These are phyloP conservation scores for Rhizophlyctis rosea DNA, from an alignment of 192 early-diverging fungal species.

Conservation along the genomic window DNA sequence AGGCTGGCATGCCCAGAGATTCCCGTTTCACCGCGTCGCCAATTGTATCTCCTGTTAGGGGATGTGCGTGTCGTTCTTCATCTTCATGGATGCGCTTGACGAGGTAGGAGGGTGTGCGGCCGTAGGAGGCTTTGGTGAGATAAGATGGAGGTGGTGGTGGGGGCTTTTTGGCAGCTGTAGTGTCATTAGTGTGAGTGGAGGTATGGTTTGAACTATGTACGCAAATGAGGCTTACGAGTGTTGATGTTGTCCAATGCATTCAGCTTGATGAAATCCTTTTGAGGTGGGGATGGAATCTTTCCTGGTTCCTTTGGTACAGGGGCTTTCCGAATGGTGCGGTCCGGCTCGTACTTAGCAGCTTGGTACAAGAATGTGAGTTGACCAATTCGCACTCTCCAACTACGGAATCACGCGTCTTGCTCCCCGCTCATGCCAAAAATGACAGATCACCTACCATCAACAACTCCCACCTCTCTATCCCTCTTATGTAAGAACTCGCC, in stretches of 20 bases:
- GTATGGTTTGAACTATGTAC: background rate
- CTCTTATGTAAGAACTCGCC: conserved; percentile 48
- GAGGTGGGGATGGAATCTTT: conserved; percentile 20
- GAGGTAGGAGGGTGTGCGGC: conserved; percentile 42
- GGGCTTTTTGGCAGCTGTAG: conserved; percentile 41
- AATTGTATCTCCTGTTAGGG: too few species aligned
- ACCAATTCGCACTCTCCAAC: conserved; percentile 1
- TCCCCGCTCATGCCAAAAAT: background rate
- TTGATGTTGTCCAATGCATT: conserved; percentile 59
- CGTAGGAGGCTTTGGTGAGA: conserved; percentile 48
- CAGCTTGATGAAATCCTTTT: conserved; percentile 51
- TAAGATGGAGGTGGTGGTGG: conserved; percentile 23
- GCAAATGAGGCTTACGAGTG: conserved; percentile 34
- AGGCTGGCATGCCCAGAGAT: conserved; percentile 5
- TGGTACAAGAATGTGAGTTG: background rate
- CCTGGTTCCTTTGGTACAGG: conserved; percentile 41
- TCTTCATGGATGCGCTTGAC: conserved; percentile 18
- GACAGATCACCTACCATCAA: background rate
- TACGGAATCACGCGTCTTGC: background rate
- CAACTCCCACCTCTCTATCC: conserved; percentile 34
- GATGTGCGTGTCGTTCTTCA: conserved; percentile 7
- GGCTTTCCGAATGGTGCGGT: conserved; percentile 46
- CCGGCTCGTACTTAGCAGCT: conserved; percentile 31
- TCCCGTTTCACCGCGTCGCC: conserved; percentile 13
- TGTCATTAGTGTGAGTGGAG: background rate